Evolutionary conservation across 306 rosid genomes (phyloP).

Genomic region (Quercus variabilis): DNA sequence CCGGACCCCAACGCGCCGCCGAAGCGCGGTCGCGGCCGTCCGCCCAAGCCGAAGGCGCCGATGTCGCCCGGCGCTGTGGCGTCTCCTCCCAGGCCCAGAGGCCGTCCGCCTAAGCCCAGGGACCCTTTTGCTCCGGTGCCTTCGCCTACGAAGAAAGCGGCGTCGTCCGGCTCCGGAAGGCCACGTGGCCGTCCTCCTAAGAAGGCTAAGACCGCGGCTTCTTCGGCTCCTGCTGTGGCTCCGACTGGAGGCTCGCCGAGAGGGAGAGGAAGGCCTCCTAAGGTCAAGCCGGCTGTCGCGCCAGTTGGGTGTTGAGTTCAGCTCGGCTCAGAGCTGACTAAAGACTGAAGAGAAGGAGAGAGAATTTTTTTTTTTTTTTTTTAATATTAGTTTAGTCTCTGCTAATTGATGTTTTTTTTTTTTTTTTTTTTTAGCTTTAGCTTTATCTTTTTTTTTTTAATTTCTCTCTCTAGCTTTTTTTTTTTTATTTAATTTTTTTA

Average conservation of each 20-base stretch:
- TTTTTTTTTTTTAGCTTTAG: conserved; percentile 7
- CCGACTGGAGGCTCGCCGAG: conserved; percentile 28
- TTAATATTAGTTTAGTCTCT: background rate
- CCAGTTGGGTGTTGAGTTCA: conserved; percentile 41
- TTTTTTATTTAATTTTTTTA: background rate
- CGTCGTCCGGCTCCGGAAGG: conserved; percentile 35
- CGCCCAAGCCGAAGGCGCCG: conserved; percentile 38
- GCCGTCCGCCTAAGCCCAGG: conserved; percentile 47
- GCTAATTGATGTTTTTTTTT: conserved; percentile 8
- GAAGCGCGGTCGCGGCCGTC: conserved; percentile 54
- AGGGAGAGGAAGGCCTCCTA: conserved; percentile 61
- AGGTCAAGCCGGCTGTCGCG: conserved; percentile 46
- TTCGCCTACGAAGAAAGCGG: conserved; percentile 13
- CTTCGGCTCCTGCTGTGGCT: conserved; percentile 7
- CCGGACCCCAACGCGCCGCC: conserved; percentile 51
- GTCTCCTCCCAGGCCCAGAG: conserved; percentile 41
- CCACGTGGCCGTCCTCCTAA: conserved; percentile 66
- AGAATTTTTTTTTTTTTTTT: background rate
- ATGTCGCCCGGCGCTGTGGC: conserved; percentile 10
- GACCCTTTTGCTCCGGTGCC: conserved; percentile 45
- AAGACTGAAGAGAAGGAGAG: background rate
- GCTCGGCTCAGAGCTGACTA: background rate
- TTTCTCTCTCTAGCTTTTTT: background rate
- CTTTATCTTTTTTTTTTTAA: conserved; percentile 5
- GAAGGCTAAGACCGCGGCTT: conserved; percentile 24